These are phyloP conservation scores for Penicillium pulvis DNA, from an alignment of 495 filamentous ascomycete species.

Conservation along the genomic window DNA sequence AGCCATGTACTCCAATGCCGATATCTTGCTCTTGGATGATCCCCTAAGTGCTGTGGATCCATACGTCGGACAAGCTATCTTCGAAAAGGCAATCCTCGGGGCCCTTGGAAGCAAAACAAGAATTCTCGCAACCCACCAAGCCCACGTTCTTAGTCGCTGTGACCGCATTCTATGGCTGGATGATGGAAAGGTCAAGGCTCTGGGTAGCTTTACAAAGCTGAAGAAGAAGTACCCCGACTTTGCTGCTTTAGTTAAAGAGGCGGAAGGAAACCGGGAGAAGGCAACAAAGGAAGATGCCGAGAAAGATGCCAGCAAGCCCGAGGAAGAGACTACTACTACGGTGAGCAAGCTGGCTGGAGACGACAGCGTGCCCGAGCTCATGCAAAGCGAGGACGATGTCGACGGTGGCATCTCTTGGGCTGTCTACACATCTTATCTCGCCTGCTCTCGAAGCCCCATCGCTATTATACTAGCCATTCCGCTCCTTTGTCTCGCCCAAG, in stretches of 20 bases:
- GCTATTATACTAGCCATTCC: not conserved
- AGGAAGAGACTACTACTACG: not conserved
- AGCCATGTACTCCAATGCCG: conserved; percentile 53
- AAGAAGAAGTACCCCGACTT: not conserved
- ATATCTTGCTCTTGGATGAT: conserved; percentile 55
- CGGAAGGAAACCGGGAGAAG: not conserved
- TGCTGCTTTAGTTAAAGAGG: not conserved
- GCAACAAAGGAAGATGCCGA: not conserved
- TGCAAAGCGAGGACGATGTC: not conserved
- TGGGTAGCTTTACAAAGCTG: not conserved
- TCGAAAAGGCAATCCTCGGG: conserved; percentile 47
- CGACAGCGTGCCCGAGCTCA: not conserved
- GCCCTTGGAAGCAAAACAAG: conserved; percentile 14
- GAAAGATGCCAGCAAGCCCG: not conserved
- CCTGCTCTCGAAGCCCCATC: not conserved
- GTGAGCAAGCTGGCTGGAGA: not conserved
- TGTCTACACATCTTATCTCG: conserved; percentile 1
- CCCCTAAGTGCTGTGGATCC: conserved; percentile 54
- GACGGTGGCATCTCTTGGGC: not conserved
- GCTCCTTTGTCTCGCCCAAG: not conserved
- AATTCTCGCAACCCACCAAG: conserved; percentile 34
- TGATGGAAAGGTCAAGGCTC: not conserved
- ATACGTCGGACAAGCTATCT: conserved; percentile 60
- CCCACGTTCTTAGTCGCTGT: not conserved
- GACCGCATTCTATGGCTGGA: conserved; percentile 2